Base-by-base conservation (phyloP, 768 basidiomycete species). In the Antrodiella citrinella region DNA sequence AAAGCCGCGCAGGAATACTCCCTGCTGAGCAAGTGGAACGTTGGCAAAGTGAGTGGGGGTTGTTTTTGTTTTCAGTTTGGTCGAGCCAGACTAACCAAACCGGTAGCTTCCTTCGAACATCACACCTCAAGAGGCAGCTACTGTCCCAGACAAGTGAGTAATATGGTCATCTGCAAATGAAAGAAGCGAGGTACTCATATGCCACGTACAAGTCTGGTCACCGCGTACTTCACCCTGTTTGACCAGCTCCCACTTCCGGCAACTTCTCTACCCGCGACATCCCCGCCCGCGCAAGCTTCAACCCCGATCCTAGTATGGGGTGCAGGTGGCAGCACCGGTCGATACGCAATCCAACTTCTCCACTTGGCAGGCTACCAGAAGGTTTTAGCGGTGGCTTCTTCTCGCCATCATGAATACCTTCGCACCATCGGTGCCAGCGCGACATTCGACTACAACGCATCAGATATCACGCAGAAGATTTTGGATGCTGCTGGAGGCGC, bases 271-370 rank as follows among this genome's bases (percentile, higher is more conserved):
- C 19, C 23, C 15, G 24, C 40, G 1, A 23, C 20, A 5, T 19
- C 18, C 26, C 19, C 45, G 7, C 38, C 45, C 10, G 20, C 22
- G n/a, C 44, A 45, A 30, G 20, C 23, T 18, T 18, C 23, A 26
- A 11, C 22, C 9, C 45, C 51, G 4, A 15, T 44, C 3, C 38
- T 52, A 11, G 39, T 52, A 9, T 47, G 40, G 45, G 51, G 51
- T n/a, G 51, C 51, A 11, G 51, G 51, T 46, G 26, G 45, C 3
- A 42, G 45, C 38, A 4, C 46, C 2, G 51, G 51, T 2, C 51
- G 47, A 21, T 52, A 23, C 51, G n/a, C 42, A n/a, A n/a, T 52
- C 23, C 51, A 52, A 23, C 38, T 44, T n/a, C 41, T 52, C 7
- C 35, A 41, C 26, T 12, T 52, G 30, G 45, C 46, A 7, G 51